These are phyloP conservation scores for Rosa chinensis DNA, from an alignment of 306 rosid genomes.

Conservation along the genomic window DNA sequence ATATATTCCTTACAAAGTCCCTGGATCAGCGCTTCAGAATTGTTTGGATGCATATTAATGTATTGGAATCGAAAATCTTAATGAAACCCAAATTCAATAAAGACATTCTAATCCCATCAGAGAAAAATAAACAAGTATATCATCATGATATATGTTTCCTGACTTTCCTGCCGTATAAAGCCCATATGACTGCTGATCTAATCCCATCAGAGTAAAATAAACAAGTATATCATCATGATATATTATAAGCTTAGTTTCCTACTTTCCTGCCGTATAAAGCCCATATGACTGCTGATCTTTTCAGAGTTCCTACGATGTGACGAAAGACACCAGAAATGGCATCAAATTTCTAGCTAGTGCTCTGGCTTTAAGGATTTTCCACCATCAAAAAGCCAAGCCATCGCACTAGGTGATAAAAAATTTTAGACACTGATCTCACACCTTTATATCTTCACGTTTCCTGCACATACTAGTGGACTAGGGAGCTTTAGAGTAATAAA, in stretches of 20 bases:
- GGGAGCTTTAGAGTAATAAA: neutral
- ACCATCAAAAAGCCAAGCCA: neutral
- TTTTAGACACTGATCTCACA: neutral
- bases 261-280: neutral
- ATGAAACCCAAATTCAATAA: neutral
- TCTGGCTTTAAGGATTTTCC: neutral
- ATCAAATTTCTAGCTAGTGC: neutral
- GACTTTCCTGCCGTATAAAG: neutral
- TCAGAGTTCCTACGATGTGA: neutral
- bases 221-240: neutral
- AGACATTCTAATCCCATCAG: neutral
- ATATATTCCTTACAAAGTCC: neutral
- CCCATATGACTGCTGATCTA: neutral
- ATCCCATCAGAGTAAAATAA: neutral
- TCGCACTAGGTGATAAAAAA: neutral
- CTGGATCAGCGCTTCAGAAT: neutral
- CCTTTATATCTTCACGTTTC: neutral
- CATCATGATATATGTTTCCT: neutral
- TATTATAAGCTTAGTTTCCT: neutral
- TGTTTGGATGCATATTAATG: neutral
- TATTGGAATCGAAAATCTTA: neutral
- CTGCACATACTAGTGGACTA: neutral
- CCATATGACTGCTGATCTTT: neutral
- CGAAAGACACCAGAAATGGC: neutral
- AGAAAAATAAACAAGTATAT: neutral